phyloP scores from a whole-genome alignment of 2,329 filamentous ascomycete genomes.

The Thielaviopsis ethacetica region DNA sequence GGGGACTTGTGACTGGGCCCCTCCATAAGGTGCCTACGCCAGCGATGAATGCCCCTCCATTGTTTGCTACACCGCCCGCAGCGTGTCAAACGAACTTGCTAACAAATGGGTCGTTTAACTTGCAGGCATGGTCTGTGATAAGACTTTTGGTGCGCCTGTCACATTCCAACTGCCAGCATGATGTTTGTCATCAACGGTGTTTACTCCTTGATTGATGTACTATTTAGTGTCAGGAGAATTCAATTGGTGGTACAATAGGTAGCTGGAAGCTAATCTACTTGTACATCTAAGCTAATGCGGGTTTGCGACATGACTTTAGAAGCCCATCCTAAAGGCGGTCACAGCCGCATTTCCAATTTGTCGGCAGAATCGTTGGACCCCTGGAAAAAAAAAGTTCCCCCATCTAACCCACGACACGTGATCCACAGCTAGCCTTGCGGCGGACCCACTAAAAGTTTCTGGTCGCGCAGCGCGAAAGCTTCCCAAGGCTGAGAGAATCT shows the following conservation, averaged over 20 bases:
- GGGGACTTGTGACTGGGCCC: not conserved
- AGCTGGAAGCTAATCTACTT: not conserved
- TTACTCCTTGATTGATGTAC: not conserved
- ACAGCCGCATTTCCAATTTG: not conserved
- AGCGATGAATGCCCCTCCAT: not conserved
- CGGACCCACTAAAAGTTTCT: slow-evolving; percentile 11
- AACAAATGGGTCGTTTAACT: not conserved
- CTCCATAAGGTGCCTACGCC: not conserved
- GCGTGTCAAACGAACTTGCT: not conserved
- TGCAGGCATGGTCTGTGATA: not conserved
- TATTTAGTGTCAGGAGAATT: not conserved
- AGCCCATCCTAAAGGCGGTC: not conserved
- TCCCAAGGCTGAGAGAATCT: slow-evolving; percentile 9
- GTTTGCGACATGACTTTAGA: no score
- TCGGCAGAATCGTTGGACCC: not conserved
- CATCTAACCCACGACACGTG: slow-evolving; percentile 1
- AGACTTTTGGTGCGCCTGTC: not conserved
- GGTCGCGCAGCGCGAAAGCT: slow-evolving; percentile 12
- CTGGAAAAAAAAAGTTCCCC: not conserved
- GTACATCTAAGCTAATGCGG: no score
- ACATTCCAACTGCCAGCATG: not conserved
- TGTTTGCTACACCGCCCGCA: not conserved
- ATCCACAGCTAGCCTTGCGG: slow-evolving; percentile 10
- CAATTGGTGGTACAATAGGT: not conserved
- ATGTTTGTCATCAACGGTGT: not conserved